Evolutionary conservation across 2,329 filamentous ascomycete species (phyloP), one percentile per base, ranked within the genome.

Genomic region (Nemania serpens): DNA sequence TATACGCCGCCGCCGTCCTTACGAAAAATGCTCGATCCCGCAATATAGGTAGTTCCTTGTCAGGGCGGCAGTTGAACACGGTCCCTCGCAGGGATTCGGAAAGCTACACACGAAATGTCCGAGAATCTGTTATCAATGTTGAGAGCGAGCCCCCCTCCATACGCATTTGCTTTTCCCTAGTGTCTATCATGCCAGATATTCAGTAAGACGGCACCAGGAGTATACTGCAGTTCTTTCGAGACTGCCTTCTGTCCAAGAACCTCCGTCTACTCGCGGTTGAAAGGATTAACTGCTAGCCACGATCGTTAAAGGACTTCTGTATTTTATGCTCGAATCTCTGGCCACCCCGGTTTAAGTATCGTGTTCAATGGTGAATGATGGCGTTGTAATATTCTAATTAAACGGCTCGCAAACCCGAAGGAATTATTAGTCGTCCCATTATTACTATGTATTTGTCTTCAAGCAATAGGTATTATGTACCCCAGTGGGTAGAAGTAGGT

Each of bases 21-120:
- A 61, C 57, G 49, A 41, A 59, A 66, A 64, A 61, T 51, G 37
- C 42, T 54, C 12, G 13, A 67, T 59, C 62, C 61, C 69, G 64
- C 49, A 64, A 59, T 55, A 60, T 39, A 56, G 25, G 7, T 22
- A 36, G n/a, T 29, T 48, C 42, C 59, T 59, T 63, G 54, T 56
- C 60, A 61, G 62, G 62, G 62, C 66, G 66, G 65, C 63, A 67
- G 69, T 69, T 69, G 66, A 72, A 69, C 65, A 69, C 65, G 63
- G 61, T 61, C 69, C 65, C 65, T 65, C 61, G 47, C 62, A 60
- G 49, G 59, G 57, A 50, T 56, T 34, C 13, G 37, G 47, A 43
- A 42, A 45, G 39, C 45, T 37, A 48, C 41, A 56, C 52, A 39
- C 56, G 58, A 65, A 61, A 64, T 61, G 64, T 65, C 67, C 65